phyloP scores from a whole-genome alignment of 257 asterid genomes.

The Fraxinus cuspidata region DNA sequence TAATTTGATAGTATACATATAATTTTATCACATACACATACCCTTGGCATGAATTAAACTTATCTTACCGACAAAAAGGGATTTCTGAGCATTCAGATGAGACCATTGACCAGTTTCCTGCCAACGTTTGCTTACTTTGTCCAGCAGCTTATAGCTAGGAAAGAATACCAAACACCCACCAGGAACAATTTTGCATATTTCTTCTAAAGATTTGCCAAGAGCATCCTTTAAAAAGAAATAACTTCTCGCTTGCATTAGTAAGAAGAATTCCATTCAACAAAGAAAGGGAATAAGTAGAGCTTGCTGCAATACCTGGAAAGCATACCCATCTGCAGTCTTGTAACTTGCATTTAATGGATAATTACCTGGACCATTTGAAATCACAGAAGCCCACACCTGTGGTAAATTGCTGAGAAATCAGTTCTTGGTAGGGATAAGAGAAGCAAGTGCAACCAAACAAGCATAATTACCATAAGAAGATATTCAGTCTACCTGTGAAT shows the following conservation, averaged over 20 bases:
- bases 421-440: slow-evolving; percentile 24
- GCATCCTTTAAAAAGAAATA: slow-evolving; percentile 62
- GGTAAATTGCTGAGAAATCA: slow-evolving; percentile 27
- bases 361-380: slow-evolving; percentile 79
- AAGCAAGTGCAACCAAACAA: slow-evolving; percentile 20
- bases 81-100: slow-evolving; percentile 72
- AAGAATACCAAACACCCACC: slow-evolving; percentile 95
- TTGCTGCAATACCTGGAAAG: slow-evolving; percentile 70
- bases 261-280: slow-evolving; percentile 17
- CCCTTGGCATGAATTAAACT: slow-evolving; percentile 17
- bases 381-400: slow-evolving; percentile 91
- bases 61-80: slow-evolving; percentile 78
- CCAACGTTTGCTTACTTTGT: slow-evolving; percentile 85
- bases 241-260: slow-evolving; percentile 22
- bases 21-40: slow-evolving; percentile 15
- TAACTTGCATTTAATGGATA: slow-evolving; percentile 92
- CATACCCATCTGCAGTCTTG: slow-evolving; percentile 77
- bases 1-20: slow-evolving; percentile 3
- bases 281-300: slow-evolving; percentile 19
- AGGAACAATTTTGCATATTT: slow-evolving; percentile 81
- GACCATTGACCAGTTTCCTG: slow-evolving; percentile 93
- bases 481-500: slow-evolving; percentile 65
- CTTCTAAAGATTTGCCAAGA: slow-evolving; percentile 82
- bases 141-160: slow-evolving; percentile 95
- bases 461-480: slow-evolving; percentile 19